Evolutionary conservation across 208 protist genomes (phyloP).

Genomic region (Novymonas esmeraldas): DNA sequence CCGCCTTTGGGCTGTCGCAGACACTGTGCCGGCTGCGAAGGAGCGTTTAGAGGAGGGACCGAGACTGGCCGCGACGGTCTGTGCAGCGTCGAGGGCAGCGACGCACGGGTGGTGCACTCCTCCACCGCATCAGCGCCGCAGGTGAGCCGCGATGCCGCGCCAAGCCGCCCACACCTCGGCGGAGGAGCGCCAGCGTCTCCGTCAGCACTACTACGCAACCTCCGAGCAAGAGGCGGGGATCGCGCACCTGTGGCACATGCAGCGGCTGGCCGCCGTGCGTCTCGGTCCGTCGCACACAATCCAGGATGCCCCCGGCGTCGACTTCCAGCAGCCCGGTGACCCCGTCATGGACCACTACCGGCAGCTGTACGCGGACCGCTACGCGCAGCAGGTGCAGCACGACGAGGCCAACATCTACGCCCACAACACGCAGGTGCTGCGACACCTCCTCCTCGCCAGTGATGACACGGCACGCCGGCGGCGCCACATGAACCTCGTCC

Average conservation of each 20-base stretch:
- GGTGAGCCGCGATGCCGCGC: conserved; percentile 27
- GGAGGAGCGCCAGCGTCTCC: conserved; percentile 40
- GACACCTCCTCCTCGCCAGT: conserved; percentile 41
- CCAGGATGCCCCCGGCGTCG: conserved; percentile 46
- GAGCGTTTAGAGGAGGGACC: too few species aligned
- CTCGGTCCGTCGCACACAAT: conserved; percentile 47
- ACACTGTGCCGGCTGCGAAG: too few species aligned
- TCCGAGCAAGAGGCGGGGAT: conserved; percentile 55
- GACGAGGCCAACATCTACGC: conserved; percentile 43
- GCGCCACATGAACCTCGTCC: conserved; percentile 54
- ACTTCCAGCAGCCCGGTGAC: conserved; percentile 45
- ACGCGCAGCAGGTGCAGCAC: conserved; percentile 38
- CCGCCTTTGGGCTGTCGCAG: too few species aligned
- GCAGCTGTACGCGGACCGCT: conserved; percentile 32
- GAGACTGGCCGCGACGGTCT: too few species aligned
- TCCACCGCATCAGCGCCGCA: too few species aligned
- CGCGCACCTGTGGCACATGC: conserved; percentile 68
- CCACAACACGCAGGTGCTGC: conserved; percentile 37
- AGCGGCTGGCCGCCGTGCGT: conserved; percentile 51
- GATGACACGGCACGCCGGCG: conserved; percentile 30
- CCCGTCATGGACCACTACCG: conserved; percentile 28
- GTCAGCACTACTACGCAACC: conserved; percentile 43
- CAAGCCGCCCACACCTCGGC: conserved; percentile 25
- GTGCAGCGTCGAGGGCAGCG: too few species aligned
- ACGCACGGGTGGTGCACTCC: too few species aligned